Evolutionary conservation across 2,329 filamentous ascomycete species (phyloP).

Genomic region (Neofusicoccum sp.): DNA sequence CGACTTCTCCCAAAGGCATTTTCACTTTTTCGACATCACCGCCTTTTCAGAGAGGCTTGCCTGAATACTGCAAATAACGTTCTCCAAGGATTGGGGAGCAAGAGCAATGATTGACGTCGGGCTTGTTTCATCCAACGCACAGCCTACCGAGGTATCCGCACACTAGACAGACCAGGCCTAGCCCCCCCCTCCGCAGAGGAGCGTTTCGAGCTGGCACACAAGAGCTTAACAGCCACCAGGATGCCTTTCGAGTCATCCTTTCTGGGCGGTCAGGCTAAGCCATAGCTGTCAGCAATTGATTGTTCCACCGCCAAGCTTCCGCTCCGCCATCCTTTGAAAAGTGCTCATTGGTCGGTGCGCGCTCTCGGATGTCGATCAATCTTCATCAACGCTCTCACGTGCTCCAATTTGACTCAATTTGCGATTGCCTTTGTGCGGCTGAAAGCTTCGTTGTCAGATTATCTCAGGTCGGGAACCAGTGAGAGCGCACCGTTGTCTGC

Average conservation of each 20-base stretch:
- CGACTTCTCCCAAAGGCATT: neutral
- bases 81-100: neutral
- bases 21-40: neutral
- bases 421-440: neutral
- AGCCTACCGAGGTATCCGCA: slow-evolving; percentile 15
- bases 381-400: neutral
- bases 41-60: neutral
- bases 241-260: neutral
- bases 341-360: slow-evolving; percentile 11
- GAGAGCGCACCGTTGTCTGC: neutral
- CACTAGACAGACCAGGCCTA: neutral
- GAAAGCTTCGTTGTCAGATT: neutral
- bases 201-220: neutral
- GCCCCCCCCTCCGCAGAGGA: neutral
- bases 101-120: neutral
- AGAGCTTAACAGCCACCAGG: neutral
- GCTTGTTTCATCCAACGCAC: slow-evolving; percentile 15
- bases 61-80: neutral
- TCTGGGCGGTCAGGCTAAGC: neutral
- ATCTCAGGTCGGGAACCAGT: neutral
- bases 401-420: neutral
- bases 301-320: slow-evolving; percentile 12
- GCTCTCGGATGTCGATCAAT: neutral
- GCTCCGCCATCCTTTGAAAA: neutral
- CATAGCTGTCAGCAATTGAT: neutral